These are phyloP conservation scores for Candida sp. DNA, from an alignment of 1,139 yeast genomes.

Conservation along the genomic window DNA sequence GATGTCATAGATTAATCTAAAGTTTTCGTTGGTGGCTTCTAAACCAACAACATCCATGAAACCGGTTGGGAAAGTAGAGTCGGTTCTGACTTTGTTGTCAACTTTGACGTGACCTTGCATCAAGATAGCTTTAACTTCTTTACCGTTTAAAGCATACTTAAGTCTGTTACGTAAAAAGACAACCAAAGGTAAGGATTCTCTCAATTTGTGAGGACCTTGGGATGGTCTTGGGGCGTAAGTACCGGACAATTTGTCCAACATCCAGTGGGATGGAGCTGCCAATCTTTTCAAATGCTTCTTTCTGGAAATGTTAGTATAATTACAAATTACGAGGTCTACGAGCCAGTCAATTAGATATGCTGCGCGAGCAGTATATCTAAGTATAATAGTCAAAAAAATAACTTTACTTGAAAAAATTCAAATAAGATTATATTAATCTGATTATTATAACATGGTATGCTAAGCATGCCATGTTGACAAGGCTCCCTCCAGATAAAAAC, in stretches of 20 bases:
- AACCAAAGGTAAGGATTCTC: constrained; percentile 98
- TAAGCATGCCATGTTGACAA: no score
- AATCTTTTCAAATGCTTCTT: constrained; percentile 40
- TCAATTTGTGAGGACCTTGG: constrained; percentile 99
- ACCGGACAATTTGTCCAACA: constrained; percentile 99
- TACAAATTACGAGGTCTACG: no score
- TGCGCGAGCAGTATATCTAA: no score
- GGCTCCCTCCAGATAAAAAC: constrained; percentile 23
- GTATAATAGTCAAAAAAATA: no score
- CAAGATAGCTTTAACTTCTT: constrained; percentile 98
- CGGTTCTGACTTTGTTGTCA: constrained; percentile 98
- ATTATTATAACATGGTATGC: no score
- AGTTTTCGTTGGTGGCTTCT: constrained; percentile 96
- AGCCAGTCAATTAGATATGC: no score
- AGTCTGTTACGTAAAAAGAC: constrained; percentile 99
- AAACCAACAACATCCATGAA: constrained; percentile 95
- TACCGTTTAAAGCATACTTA: constrained; percentile 99
- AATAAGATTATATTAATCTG: no score
- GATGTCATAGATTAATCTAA: constrained; percentile 94
- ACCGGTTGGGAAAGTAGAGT: constrained; percentile 95
- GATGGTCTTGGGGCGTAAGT: constrained; percentile 99
- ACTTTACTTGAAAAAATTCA: no score
- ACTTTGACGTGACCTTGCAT: constrained; percentile 99
- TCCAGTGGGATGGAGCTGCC: constrained; percentile 96
- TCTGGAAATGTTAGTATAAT: constrained; percentile 2